Percentiles rank a stretch among this genome's conserved stretches.
These are phyloP conservation scores for Lasiodiplodia citricola DNA, from an alignment of 2,329 filamentous ascomycete species.

Conservation along the genomic window DNA sequence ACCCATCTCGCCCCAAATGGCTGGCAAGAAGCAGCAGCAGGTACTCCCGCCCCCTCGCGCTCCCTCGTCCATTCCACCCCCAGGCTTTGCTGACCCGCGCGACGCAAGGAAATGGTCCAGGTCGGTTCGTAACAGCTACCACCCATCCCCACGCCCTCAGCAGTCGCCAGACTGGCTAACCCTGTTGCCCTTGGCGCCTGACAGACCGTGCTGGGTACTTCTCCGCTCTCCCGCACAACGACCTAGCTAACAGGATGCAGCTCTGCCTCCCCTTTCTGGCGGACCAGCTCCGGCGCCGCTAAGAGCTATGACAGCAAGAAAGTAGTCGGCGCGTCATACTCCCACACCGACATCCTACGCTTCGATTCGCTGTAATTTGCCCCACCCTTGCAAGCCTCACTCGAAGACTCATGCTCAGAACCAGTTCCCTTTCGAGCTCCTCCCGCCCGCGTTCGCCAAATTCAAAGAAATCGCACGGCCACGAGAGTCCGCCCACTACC, in stretches of 20 bases:
- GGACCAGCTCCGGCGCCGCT: constrained; percentile 55
- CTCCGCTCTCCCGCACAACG: neutral
- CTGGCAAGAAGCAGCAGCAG: constrained; percentile 54
- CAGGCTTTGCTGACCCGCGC: constrained; percentile 31
- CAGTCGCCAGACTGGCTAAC: constrained; percentile 46
- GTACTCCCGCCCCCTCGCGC: constrained; percentile 32
- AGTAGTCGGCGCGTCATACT: constrained; percentile 93
- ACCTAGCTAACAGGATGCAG: constrained; percentile 51
- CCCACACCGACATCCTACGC: constrained; percentile 92
- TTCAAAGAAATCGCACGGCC: constrained; percentile 59
- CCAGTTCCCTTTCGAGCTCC: constrained; percentile 34
- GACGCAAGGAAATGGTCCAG: constrained; percentile 92
- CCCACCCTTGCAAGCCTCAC: neutral
- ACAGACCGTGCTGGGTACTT: constrained; percentile 34
- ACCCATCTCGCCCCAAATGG: constrained; percentile 40
- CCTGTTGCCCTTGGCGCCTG: constrained; percentile 26
- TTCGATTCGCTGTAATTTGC: constrained; percentile 74
- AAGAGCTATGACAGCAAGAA: constrained; percentile 62
- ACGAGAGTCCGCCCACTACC: constrained; percentile 59
- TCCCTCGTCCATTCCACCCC: constrained; percentile 27
- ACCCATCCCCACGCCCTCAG: constrained; percentile 30
- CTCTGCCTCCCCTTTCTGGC: constrained; percentile 89
- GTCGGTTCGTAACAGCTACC: constrained; percentile 75
- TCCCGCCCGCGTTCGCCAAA: constrained; percentile 78
- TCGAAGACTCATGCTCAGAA: constrained; percentile 12